Base-by-base conservation (phyloP, 148 eudicot genomes). In the Drosera capensis region DNA sequence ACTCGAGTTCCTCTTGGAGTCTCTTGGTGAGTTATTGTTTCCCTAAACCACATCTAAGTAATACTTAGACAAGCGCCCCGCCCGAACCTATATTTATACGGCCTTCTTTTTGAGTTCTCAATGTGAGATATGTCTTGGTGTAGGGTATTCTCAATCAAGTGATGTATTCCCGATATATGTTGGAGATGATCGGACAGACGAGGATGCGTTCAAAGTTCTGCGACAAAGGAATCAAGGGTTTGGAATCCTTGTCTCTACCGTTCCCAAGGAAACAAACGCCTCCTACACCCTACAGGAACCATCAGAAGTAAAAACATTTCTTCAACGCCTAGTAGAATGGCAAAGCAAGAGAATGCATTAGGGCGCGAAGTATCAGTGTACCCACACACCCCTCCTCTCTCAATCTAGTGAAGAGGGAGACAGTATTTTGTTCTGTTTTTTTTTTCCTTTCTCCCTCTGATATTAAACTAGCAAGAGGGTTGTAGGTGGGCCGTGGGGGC, bases 181-280 rank as follows among this genome's bases (percentile, higher is more conserved):
- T 14, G 97, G 97, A 30, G 97, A 90, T 58, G 97, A 90, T 55
- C 55, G 76, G 14, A 90, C 95, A 0, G 97, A 90, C 2, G 97
- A 90, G 30, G 97, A 90, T 24, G 97, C 97, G 15, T 90, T 90
- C 35, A 80, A 75, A 52, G 95, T 84, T 38, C 62, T 88, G 36
- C 51, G 75, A 15, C 43, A 73, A 1, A 78, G 75, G 43, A 71
- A 75, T 23, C 87, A 80, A 71, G 97, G 97, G 14, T 43, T 65
- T 40, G 97, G 97, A 7, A 84, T 88, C 16, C 75, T 88, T 20
- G 97, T 88, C 2, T 71, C 93, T 0, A 78, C 75, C 46, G 48
- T 53, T 13, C 93, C 97, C 8, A 88, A 88, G 62, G 92, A 88
- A 51, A 88, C 97, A 13, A 69, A 56, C 38, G 95, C 97, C 11